Evolutionary conservation across 1,284 basidiomycete genomes (phyloP).

Genomic region (Exobasidium rhododendri): DNA sequence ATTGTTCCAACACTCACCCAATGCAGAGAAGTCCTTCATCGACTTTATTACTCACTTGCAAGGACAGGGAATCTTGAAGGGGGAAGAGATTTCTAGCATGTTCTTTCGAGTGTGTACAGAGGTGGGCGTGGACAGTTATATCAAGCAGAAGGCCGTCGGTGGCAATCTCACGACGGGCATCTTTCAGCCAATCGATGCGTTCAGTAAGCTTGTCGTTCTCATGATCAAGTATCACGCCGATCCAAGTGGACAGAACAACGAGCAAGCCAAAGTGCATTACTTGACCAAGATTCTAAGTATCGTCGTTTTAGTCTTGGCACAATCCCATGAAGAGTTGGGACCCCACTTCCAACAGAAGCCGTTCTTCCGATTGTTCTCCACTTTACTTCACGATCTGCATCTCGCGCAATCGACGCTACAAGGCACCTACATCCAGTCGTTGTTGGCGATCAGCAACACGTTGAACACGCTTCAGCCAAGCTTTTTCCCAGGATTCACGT

Average conservation of each 20-base stretch:
- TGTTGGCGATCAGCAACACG: conserved; percentile 84
- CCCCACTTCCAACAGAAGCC: conserved; percentile 91
- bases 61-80: conserved; percentile 91
- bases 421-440: conserved; percentile 79
- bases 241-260: conserved; percentile 75
- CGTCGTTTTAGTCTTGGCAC: conserved; percentile 89
- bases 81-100: conserved; percentile 92
- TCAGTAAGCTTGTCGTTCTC: conserved; percentile 90
- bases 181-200: conserved; percentile 90
- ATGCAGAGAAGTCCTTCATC: conserved; percentile 90
- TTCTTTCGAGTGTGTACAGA: conserved; percentile 98
- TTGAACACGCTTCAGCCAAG: conserved; percentile 93
- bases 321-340: conserved; percentile 90
- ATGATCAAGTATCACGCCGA: conserved; percentile 99
- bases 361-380: conserved; percentile 98
- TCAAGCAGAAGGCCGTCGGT: conserved; percentile 75
- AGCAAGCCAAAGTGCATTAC: conserved; percentile 92
- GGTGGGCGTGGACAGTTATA: conserved; percentile 85
- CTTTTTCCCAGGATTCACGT: conserved; percentile 96
- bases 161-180: conserved; percentile 67
- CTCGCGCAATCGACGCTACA: conserved; percentile 75
- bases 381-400: conserved; percentile 85
- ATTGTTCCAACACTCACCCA: conserved; percentile 84
- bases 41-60: conserved; percentile 95
- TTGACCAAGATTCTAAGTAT: conserved; percentile 96